Percentiles rank a stretch among this genome's conserved stretches.
Evolutionary conservation across 495 filamentous ascomycete genomes (phyloP).

Genomic region (Recurvomyces mirabilis): DNA sequence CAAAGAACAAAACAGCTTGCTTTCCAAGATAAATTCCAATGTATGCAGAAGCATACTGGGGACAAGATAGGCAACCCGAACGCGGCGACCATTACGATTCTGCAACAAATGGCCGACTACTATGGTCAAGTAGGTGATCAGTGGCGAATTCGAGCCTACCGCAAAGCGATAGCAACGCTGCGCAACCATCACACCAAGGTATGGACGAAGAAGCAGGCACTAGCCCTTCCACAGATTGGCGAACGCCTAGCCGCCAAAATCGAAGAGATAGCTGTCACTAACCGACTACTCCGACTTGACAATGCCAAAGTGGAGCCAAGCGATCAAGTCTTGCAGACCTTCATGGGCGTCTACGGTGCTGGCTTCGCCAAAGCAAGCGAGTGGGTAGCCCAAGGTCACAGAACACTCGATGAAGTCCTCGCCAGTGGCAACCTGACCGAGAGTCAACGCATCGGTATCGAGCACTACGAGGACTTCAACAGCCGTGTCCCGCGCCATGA

Average conservation of each 20-base stretch:
- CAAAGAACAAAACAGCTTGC: neutral
- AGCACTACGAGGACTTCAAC: slow-evolving; percentile 72
- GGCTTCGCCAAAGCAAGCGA: slow-evolving; percentile 57
- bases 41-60: slow-evolving; percentile 53
- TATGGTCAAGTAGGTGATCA: slow-evolving; percentile 63
- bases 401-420: slow-evolving; percentile 60
- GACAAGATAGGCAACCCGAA: slow-evolving; percentile 48
- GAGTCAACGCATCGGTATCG: slow-evolving; percentile 69
- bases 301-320: slow-evolving; percentile 52
- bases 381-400: slow-evolving; percentile 71
- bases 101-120: slow-evolving; percentile 74
- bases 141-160: slow-evolving; percentile 74
- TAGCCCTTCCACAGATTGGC: slow-evolving; percentile 60
- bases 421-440: slow-evolving; percentile 53
- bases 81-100: slow-evolving; percentile 58
- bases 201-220: slow-evolving; percentile 55
- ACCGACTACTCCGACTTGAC: slow-evolving; percentile 63
- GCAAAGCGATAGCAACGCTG: slow-evolving; percentile 65
- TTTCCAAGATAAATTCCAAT: slow-evolving; percentile 47
- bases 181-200: slow-evolving; percentile 56
- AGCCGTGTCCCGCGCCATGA: slow-evolving; percentile 72
- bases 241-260: slow-evolving; percentile 73
- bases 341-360: slow-evolving; percentile 71
- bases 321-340: slow-evolving; percentile 52
- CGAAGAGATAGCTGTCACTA: slow-evolving; percentile 75